Percentiles rank a stretch among this genome's conserved stretches.
These are phyloP conservation scores for Toxoplasma gondii DNA, from an alignment of 169 alveolate genomes.

Conservation along the genomic window DNA sequence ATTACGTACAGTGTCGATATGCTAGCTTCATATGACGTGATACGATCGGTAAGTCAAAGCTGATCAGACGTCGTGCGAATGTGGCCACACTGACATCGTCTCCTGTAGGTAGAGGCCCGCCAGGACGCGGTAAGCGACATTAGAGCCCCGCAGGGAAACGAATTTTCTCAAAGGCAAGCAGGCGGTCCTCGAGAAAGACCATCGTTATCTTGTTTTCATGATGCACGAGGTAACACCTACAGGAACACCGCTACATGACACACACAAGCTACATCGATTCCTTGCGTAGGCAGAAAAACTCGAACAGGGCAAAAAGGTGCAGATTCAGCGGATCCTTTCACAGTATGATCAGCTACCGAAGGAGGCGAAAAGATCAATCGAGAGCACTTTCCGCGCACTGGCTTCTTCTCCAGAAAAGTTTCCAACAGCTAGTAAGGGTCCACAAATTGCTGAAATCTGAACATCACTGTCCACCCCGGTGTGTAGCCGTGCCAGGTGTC, in stretches of 20 bases:
- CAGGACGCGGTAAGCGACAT: constrained; percentile 44
- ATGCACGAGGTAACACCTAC: constrained; percentile 44
- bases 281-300: constrained; percentile 46
- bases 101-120: constrained; percentile 41
- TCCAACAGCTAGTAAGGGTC: constrained; percentile 41
- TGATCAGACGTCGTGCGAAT: neutral
- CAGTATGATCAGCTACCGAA: constrained; percentile 39
- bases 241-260: no score
- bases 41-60: neutral
- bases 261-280: neutral
- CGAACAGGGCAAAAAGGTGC: constrained; percentile 24
- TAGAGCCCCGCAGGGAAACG: neutral
- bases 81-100: neutral
- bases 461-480: neutral
- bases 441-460: neutral
- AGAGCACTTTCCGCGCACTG: constrained; percentile 15
- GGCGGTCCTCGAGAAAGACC: constrained; percentile 53
- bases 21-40: neutral
- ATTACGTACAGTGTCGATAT: constrained; percentile 4
- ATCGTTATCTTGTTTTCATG: constrained; percentile 38
- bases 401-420: constrained; percentile 41
- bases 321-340: constrained; percentile 36
- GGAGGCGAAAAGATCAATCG: neutral
- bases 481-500: constrained; percentile 58
- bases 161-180: neutral